Evolutionary conservation across 768 basidiomycete genomes (phyloP), one percentile per base, ranked within the genome.

Genomic region (Mycena chlorophos): DNA sequence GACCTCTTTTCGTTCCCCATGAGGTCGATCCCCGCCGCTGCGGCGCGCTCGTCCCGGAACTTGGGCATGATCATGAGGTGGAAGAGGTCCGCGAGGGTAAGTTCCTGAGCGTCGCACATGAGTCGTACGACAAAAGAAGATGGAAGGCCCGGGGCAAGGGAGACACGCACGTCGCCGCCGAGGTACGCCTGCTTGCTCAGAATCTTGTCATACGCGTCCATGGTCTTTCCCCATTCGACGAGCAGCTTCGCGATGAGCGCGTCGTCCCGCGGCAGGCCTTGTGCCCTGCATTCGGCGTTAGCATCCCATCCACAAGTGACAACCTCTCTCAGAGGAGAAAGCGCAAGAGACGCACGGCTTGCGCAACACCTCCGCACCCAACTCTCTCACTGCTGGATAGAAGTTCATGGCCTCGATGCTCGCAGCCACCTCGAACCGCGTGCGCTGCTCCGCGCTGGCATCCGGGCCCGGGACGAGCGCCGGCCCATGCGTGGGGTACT

Each of bases 61-160:
- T 31, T 8, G 4, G 23, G 12, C 14, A 52, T 47, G 42, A 72
- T 73, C 0, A 80, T 71, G 22, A 82, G 59, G 63, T 82, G 80
- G 62, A 72, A 73, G 3, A 83, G 68, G 60, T 83, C 82, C 4
- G 77, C 81, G 2, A 82, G 69, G 2, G 78, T 81, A 58, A 83
- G 40, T 26, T 59, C 74, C 52, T 78, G 68, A 8, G 75, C 73
- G 13, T 68, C 73, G 49, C 75, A 62, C 58, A 75, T 47, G 23
- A 8, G 23, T n/a, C 29, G 14, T 16, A 52, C 28, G 20, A 45
- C 22, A 38, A 51, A 47, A 13, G 22, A 25, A 22, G 22, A 38
- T 29, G 5, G 27, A 26, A 20, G 26, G 17, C n/a, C 26, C 28
- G 23, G 22, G 22, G 30, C n/a, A 20, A 51, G 26, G 20, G 5